Evolutionary conservation across 179 eudicot species (phyloP).

Genomic region (Actinidia chinensis): DNA sequence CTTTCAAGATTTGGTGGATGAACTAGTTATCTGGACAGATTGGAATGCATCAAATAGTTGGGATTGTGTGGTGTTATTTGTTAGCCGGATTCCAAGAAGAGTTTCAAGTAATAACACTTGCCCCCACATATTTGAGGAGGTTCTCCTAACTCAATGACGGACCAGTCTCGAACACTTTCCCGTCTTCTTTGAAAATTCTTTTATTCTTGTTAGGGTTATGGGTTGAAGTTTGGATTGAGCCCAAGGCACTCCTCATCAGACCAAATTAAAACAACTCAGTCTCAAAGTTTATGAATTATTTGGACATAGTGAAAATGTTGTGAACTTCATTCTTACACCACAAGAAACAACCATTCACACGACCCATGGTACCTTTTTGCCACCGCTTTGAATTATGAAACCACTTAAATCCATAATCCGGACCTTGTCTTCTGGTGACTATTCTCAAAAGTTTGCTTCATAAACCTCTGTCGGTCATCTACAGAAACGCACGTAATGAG

Average conservation of each 20-base stretch:
- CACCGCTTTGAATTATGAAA: conserved; percentile 33
- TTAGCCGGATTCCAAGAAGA: conserved; percentile 30
- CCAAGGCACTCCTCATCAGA: conserved; percentile 31
- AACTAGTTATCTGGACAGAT: conserved; percentile 29
- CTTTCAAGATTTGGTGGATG: conserved; percentile 65
- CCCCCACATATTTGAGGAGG: conserved; percentile 34
- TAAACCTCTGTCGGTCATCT: conserved; percentile 67
- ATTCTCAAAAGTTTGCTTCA: conserved; percentile 44
- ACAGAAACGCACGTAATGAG: conserved; percentile 64
- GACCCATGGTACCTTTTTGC: conserved; percentile 32
- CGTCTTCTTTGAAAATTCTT: conserved; percentile 55
- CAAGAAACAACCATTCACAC: conserved; percentile 35
- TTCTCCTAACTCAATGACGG: conserved; percentile 41
- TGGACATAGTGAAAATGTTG: conserved; percentile 47
- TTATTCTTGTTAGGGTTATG: conserved; percentile 34
- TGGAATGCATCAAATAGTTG: conserved; percentile 10
- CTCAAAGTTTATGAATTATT: conserved; percentile 46
- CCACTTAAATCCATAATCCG: conserved; percentile 63
- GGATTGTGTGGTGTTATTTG: conserved; percentile 21
- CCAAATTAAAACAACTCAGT: conserved; percentile 72
- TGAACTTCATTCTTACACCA: conserved; percentile 84
- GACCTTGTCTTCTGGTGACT: conserved; percentile 34
- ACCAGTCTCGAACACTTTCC: conserved; percentile 50
- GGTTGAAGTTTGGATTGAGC: conserved; percentile 32
- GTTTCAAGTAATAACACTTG: conserved; percentile 35